Percentiles rank a stretch among this genome's conserved stretches.
Evolutionary conservation across 2,329 filamentous ascomycete genomes (phyloP).

Genomic region (Penicillium vulpinum): DNA sequence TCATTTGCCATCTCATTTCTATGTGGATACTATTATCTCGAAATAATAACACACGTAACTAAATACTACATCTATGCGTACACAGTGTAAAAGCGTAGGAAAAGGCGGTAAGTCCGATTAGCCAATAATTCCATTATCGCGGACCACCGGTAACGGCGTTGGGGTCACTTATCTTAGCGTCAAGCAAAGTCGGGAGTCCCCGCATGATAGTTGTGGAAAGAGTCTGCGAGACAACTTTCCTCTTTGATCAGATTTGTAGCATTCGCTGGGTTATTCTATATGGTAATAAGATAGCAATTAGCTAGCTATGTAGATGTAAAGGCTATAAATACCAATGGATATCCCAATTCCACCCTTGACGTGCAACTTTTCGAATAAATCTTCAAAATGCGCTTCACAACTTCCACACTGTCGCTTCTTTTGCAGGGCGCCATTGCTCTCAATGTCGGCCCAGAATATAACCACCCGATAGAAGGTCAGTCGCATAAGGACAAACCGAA

Average conservation of each 20-base stretch:
- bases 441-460: slow-evolving; percentile 26
- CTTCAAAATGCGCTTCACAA: neutral
- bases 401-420: neutral
- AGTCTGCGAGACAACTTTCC: neutral
- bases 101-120: too few relatives aligned
- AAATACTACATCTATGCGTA: neutral
- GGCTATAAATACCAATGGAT: neutral
- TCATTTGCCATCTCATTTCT: too few relatives aligned
- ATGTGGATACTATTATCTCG: too few relatives aligned
- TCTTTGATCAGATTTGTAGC: neutral
- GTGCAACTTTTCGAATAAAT: neutral
- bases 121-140: too few relatives aligned
- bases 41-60: too few relatives aligned
- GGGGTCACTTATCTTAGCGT: neutral
- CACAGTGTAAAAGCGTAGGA: too few relatives aligned
- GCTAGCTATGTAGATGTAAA: neutral
- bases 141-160: too few relatives aligned
- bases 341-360: neutral
- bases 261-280: neutral
- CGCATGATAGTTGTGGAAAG: neutral
- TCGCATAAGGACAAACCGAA: neutral
- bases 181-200: neutral
- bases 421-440: slow-evolving; percentile 5
- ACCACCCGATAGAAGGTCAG: slow-evolving; percentile 23
- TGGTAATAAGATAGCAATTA: neutral